phyloP scores from a whole-genome alignment of 2,329 filamentous ascomycete species.

The Coniochaeta prunicola region DNA sequence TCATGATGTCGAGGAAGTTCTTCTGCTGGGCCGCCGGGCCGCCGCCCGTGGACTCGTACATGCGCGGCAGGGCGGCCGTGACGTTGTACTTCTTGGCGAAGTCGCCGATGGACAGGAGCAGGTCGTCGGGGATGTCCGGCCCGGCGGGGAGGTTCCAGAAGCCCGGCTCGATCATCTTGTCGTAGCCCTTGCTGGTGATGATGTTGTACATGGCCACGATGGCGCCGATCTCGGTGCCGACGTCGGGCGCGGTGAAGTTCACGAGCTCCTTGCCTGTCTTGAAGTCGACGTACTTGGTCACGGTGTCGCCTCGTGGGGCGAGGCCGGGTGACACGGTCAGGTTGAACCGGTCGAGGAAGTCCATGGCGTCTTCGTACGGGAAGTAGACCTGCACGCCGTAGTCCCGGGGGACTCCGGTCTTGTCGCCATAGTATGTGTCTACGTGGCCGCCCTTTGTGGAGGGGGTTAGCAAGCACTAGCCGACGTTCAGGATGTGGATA shows the following conservation, averaged over 20 bases:
- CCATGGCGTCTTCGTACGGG: conserved; percentile 9
- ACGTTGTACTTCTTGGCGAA: conserved; percentile 15
- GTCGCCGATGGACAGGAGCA: conserved; percentile 12
- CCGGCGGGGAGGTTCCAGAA: conserved; percentile 13
- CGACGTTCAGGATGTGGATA: not conserved
- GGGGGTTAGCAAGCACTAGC: not conserved
- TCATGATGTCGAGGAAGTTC: conserved; percentile 7
- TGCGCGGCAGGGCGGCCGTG: conserved; percentile 8
- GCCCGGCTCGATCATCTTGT: conserved; percentile 13
- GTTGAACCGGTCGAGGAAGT: conserved; percentile 13
- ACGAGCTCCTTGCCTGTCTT: conserved; percentile 8
- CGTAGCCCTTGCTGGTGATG: conserved; percentile 8
- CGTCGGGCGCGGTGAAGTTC: conserved; percentile 6
- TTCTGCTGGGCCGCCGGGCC: conserved; percentile 7
- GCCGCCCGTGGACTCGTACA: conserved; percentile 11
- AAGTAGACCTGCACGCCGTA: conserved; percentile 14
- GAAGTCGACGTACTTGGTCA: conserved; percentile 10
- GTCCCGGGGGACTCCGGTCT: conserved; percentile 9
- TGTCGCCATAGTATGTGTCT: conserved; percentile 9
- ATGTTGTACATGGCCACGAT: conserved; percentile 9
- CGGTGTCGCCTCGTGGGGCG: conserved; percentile 4
- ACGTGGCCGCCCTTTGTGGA: conserved; percentile 14
- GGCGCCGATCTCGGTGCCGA: conserved; percentile 3
- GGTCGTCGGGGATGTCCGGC: conserved; percentile 11
- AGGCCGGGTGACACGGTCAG: conserved; percentile 5